Evolutionary conservation across 2,329 filamentous ascomycete genomes (phyloP).

Genomic region (Tolypocladium tundrense): DNA sequence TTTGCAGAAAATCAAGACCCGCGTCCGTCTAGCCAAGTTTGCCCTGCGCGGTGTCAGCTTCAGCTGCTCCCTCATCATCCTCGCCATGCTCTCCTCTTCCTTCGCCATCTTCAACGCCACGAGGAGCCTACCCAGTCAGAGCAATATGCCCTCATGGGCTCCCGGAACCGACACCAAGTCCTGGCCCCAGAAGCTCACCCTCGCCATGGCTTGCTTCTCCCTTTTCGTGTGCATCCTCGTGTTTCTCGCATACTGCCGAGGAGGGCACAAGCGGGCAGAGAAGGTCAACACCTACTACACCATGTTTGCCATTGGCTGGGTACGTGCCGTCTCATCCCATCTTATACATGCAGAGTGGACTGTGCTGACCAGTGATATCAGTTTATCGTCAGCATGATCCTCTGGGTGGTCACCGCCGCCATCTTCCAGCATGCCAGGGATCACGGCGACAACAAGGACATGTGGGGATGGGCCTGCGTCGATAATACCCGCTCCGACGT

Average conservation of each 20-base stretch:
- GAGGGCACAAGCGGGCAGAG: constrained; percentile 79
- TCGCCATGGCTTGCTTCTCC: constrained; percentile 71
- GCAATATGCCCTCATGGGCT: constrained; percentile 79
- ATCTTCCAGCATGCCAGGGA: constrained; percentile 71
- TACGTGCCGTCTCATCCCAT: constrained; percentile 10
- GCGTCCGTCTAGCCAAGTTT: constrained; percentile 88
- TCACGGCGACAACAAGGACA: constrained; percentile 64
- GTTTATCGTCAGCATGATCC: constrained; percentile 83
- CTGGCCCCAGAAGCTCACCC: constrained; percentile 84
- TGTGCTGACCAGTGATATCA: constrained; percentile 4
- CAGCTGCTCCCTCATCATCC: constrained; percentile 88
- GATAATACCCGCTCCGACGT: constrained; percentile 72
- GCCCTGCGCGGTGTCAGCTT: constrained; percentile 94
- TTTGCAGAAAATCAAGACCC: constrained; percentile 75
- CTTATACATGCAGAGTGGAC: neutral
- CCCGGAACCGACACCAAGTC: constrained; percentile 50
- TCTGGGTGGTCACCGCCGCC: constrained; percentile 84
- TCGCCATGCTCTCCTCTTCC: constrained; percentile 80
- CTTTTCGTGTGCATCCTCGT: constrained; percentile 69
- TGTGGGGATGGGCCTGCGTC: constrained; percentile 98
- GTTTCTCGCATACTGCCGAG: constrained; percentile 77
- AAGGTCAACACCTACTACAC: constrained; percentile 95
- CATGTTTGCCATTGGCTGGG: constrained; percentile 79
- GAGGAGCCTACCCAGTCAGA: constrained; percentile 60
- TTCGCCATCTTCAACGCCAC: constrained; percentile 91